Conservation (phyloP, 768 basidiomycete genomes). For the Clitopilus passeckerianus region DNA sequence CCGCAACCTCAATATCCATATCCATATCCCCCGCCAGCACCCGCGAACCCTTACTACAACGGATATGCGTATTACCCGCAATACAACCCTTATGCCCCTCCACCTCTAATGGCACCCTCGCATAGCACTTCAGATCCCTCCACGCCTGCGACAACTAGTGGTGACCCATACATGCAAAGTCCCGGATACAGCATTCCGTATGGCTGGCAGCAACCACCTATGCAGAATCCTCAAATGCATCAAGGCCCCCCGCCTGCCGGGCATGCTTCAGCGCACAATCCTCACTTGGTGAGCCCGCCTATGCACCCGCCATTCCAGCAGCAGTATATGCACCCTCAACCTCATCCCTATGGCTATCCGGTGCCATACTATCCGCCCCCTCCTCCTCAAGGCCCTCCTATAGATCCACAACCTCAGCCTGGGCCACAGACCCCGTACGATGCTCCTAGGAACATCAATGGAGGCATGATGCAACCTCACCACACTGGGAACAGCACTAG, state of each 20-base stretch:
- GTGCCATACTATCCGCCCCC: slow-evolving; percentile 18
- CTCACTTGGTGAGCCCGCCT: slow-evolving; percentile 18
- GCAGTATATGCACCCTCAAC: slow-evolving; percentile 25
- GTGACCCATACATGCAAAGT: slow-evolving; percentile 22
- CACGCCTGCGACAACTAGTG: slow-evolving; percentile 16
- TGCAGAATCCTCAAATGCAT: slow-evolving; percentile 18
- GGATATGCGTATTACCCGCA: slow-evolving; percentile 35
- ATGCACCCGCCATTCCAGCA: slow-evolving; percentile 29
- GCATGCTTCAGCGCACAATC: slow-evolving; percentile 16
- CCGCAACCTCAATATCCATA: slow-evolving; percentile 48
- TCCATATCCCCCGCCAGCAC: slow-evolving; percentile 40
- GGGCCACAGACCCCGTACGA: slow-evolving; percentile 17
- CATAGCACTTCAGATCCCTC: slow-evolving; percentile 28
- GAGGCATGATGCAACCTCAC: slow-evolving; percentile 13
- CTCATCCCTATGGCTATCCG: slow-evolving; percentile 22
- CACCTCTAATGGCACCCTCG: slow-evolving; percentile 21
- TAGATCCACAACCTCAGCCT: slow-evolving; percentile 18
- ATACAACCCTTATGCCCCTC: slow-evolving; percentile 32
- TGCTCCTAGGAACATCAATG: slow-evolving; percentile 20
- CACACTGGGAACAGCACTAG: slow-evolving; percentile 17
- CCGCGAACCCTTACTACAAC: slow-evolving; percentile 33
- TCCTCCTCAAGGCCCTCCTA: slow-evolving; percentile 16
- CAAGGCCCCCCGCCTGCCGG: slow-evolving; percentile 24
- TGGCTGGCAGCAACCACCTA: slow-evolving; percentile 1
- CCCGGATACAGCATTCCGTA: not conserved